These are phyloP conservation scores for Macrolepiota albuminosa DNA, from an alignment of 768 basidiomycete genomes.

Conservation along the genomic window DNA sequence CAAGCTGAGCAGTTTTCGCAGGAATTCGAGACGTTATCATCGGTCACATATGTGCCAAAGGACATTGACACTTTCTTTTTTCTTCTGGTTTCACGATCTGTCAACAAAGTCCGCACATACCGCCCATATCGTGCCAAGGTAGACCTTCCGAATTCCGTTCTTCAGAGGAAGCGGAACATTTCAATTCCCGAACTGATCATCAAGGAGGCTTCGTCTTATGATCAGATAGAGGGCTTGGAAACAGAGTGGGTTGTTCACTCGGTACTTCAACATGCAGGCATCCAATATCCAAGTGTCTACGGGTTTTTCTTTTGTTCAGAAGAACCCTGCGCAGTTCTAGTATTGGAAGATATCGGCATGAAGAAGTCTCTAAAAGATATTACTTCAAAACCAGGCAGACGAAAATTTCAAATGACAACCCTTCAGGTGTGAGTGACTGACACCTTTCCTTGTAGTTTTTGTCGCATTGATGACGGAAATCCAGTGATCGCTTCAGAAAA, in stretches of 20 bases:
- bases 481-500: background rate
- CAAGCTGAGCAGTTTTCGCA: background rate
- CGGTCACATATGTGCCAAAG: background rate
- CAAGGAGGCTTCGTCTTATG: background rate
- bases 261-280: background rate
- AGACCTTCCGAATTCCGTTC: background rate
- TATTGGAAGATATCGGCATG: constrained; percentile 7
- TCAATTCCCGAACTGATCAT: background rate
- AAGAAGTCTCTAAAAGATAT: background rate
- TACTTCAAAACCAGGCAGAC: background rate
- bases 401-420: background rate
- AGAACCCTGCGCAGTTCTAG: background rate
- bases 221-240: background rate
- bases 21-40: background rate
- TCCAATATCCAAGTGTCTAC: background rate
- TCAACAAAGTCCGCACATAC: background rate
- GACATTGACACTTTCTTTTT: background rate
- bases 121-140: background rate
- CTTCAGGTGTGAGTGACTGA: background rate
- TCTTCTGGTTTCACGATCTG: background rate
- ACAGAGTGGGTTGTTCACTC: background rate
- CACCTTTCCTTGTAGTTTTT: background rate
- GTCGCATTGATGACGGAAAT: background rate
- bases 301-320: constrained; percentile 3
- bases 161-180: background rate